phyloP scores from a whole-genome alignment of 441 rosid genomes.

The Populus hybrid region DNA sequence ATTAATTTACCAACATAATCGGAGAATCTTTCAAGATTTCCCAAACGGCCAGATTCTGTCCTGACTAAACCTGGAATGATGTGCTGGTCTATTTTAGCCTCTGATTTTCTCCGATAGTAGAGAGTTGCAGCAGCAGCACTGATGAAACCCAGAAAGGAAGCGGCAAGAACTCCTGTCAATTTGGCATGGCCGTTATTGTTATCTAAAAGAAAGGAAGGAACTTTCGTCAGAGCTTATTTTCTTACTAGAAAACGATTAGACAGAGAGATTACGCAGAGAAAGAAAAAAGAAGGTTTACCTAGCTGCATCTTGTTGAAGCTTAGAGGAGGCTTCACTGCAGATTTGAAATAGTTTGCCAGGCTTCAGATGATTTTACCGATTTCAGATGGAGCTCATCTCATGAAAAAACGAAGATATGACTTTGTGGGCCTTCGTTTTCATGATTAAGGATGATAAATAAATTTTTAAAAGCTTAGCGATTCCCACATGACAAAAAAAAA shows the following conservation, averaged over 20 bases:
- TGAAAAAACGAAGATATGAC: too few species aligned
- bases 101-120: conserved; percentile 16
- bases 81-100: conserved; percentile 5
- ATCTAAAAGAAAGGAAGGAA: background rate
- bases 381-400: background rate
- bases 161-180: conserved; percentile 26
- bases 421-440: too few species aligned
- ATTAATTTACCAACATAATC: conserved; percentile 59
- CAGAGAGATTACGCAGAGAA: too few species aligned
- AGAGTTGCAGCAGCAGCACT: conserved; percentile 31
- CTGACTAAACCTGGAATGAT: conserved; percentile 44
- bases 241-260: too few species aligned
- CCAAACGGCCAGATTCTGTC: conserved; percentile 53
- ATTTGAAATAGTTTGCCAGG: background rate
- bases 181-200: conserved; percentile 14
- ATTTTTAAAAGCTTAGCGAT: too few species aligned
- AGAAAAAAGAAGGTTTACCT: background rate
- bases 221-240: background rate
- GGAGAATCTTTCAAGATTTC: conserved; percentile 65
- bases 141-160: conserved; percentile 39
- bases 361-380: background rate
- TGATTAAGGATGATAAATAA: too few species aligned
- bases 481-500: too few species aligned
- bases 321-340: background rate
- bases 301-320: background rate